Evolutionary conservation across 2,329 filamentous ascomycete species (phyloP).

Genomic region (Venturiaceae sp.): DNA sequence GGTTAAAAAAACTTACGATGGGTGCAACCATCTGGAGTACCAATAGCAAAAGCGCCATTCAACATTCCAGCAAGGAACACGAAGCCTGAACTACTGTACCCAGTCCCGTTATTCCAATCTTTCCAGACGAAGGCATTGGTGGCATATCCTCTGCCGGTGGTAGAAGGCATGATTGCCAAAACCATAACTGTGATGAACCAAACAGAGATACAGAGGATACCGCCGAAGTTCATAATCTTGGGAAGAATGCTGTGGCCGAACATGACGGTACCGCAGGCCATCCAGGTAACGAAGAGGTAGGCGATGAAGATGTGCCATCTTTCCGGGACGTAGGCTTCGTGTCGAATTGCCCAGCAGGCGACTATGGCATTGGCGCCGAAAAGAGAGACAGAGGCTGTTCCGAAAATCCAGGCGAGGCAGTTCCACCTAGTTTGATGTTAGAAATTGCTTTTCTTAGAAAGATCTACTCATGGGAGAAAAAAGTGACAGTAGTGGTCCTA

Average conservation of each 20-base stretch:
- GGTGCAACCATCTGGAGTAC: constrained; percentile 49
- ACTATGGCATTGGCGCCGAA: constrained; percentile 37
- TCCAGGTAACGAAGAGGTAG: constrained; percentile 38
- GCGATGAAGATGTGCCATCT: constrained; percentile 43
- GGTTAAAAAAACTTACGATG: constrained; percentile 25
- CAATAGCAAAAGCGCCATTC: constrained; percentile 60
- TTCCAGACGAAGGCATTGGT: constrained; percentile 32
- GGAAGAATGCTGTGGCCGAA: constrained; percentile 46
- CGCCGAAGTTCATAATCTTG: constrained; percentile 43
- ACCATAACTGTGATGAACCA: constrained; percentile 47
- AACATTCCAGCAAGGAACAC: constrained; percentile 58
- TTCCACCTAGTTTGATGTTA: background rate
- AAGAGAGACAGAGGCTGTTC: constrained; percentile 17
- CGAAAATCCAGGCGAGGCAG: constrained; percentile 36
- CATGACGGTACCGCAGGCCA: constrained; percentile 35
- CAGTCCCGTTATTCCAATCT: constrained; percentile 35
- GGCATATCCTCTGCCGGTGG: constrained; percentile 28
- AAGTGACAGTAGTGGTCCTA: no score
- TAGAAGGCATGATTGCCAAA: constrained; percentile 40
- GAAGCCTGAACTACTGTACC: constrained; percentile 43
- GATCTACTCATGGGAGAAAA: no score
- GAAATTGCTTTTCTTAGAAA: background rate
- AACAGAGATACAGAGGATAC: constrained; percentile 42
- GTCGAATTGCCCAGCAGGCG: constrained; percentile 39
- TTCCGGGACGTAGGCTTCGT: constrained; percentile 33